Conservation (phyloP, 306 rosid species). For the Carpinus viminea region DNA sequence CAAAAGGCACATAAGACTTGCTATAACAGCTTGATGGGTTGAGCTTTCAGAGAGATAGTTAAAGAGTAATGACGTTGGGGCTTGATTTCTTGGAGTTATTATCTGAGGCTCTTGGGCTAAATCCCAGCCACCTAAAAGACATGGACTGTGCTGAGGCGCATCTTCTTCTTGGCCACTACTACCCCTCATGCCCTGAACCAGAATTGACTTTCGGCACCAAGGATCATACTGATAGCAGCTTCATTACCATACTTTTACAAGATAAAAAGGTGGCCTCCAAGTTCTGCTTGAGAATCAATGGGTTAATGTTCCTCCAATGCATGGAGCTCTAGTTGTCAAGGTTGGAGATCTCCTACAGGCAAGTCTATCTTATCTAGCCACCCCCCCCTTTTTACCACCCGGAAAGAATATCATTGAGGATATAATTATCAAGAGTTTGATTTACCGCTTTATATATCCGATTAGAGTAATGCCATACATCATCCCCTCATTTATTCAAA, state of each 20-base stretch:
- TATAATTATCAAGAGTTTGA: too few relatives aligned
- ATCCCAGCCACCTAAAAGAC: conserved; percentile 3
- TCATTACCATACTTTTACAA: conserved; percentile 7
- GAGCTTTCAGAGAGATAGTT: not conserved
- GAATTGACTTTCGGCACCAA: not conserved
- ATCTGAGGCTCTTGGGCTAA: conserved; percentile 1
- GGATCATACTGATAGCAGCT: not conserved
- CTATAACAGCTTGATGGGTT: not conserved
- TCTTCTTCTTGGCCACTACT: not conserved
- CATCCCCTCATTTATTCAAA: too few relatives aligned
- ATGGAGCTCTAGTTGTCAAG: conserved; percentile 5
- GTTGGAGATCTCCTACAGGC: conserved; percentile 35
- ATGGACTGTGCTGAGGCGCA: not conserved
- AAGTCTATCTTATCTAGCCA: conserved; percentile 6
- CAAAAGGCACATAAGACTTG: not conserved
- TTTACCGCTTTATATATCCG: too few relatives aligned
- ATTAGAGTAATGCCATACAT: too few relatives aligned
- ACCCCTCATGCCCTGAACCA: conserved; percentile 18
- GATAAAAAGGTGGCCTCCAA: conserved; percentile 22
- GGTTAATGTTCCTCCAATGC: not conserved
- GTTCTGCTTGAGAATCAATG: conserved; percentile 9
- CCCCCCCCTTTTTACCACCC: too few relatives aligned
- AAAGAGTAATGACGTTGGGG: not conserved
- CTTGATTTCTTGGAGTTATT: not conserved
- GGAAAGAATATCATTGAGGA: too few relatives aligned